phyloP scores from a whole-genome alignment of 2,329 filamentous ascomycete genomes.

The Penicillium glabrum region DNA sequence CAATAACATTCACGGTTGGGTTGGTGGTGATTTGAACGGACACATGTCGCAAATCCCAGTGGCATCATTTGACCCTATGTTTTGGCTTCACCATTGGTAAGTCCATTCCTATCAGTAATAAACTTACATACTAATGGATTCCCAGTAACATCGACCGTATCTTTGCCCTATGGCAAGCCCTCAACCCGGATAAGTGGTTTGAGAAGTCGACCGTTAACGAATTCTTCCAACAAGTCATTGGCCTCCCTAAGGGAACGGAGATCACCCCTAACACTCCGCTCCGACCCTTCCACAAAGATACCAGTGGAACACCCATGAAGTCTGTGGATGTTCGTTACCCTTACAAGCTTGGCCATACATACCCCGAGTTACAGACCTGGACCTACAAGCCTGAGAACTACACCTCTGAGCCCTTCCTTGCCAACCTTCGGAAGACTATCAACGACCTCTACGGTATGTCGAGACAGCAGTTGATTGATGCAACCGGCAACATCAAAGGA shows the following conservation, averaged over 20 bases:
- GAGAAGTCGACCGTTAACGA: constrained; percentile 42
- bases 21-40: constrained; percentile 55
- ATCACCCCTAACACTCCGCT: constrained; percentile 10
- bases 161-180: constrained; percentile 72
- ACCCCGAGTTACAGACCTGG: constrained; percentile 55
- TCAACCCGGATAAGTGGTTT: constrained; percentile 65
- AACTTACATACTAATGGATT: not conserved
- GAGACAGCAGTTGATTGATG: not conserved
- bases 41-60: constrained; percentile 72
- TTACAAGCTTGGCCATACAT: constrained; percentile 70
- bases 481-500: not conserved
- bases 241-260: not conserved
- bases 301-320: constrained; percentile 62
- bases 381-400: not conserved
- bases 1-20: constrained; percentile 52
- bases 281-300: constrained; percentile 61
- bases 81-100: constrained; percentile 69
- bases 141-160: constrained; percentile 61
- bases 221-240: not conserved
- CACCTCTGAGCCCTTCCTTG: not conserved
- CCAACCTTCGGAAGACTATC: not conserved
- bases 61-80: constrained; percentile 76
- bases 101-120: not conserved
- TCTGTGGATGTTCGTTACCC: constrained; percentile 62
- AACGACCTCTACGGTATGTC: constrained; percentile 10